These are phyloP conservation scores for Nigrograna mackinnonii DNA, from an alignment of 2,329 filamentous ascomycete genomes.

Conservation along the genomic window DNA sequence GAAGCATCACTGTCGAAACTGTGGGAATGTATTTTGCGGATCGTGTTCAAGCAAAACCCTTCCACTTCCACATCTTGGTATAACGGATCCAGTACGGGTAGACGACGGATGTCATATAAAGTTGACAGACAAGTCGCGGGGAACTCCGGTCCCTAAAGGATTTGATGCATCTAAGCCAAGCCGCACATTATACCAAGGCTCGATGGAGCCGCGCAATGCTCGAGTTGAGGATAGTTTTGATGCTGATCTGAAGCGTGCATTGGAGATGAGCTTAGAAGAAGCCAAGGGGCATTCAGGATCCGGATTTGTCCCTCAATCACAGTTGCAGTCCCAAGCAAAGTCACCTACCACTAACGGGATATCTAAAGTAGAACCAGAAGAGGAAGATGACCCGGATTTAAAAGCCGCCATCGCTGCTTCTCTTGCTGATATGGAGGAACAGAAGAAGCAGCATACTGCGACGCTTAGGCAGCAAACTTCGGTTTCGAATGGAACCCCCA, in stretches of 20 bases:
- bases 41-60: slow-evolving; percentile 90
- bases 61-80: slow-evolving; percentile 89
- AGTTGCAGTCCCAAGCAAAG: slow-evolving; percentile 46
- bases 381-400: slow-evolving; percentile 90
- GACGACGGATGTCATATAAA: slow-evolving; percentile 95
- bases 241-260: slow-evolving; percentile 87
- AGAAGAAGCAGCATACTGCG: slow-evolving; percentile 88
- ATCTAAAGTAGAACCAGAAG: slow-evolving; percentile 50
- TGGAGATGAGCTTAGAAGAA: slow-evolving; percentile 97
- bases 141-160: slow-evolving; percentile 45
- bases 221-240: slow-evolving; percentile 90
- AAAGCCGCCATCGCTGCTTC: slow-evolving; percentile 96
- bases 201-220: slow-evolving; percentile 89
- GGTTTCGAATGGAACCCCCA: slow-evolving; percentile 52
- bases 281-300: slow-evolving; percentile 72
- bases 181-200: slow-evolving; percentile 66
- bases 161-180: slow-evolving; percentile 55
- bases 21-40: slow-evolving; percentile 95
- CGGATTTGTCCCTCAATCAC: slow-evolving; percentile 72
- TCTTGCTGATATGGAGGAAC: slow-evolving; percentile 94
- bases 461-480: slow-evolving; percentile 79
- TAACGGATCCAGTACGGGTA: slow-evolving; percentile 86
- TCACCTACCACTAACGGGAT: slow-evolving; percentile 36
- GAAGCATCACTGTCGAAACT: slow-evolving; percentile 98
- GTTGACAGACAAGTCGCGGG: slow-evolving; percentile 72